Evolutionary conservation across 768 basidiomycete genomes (phyloP).

Genomic region (Phylloporus sp.): DNA sequence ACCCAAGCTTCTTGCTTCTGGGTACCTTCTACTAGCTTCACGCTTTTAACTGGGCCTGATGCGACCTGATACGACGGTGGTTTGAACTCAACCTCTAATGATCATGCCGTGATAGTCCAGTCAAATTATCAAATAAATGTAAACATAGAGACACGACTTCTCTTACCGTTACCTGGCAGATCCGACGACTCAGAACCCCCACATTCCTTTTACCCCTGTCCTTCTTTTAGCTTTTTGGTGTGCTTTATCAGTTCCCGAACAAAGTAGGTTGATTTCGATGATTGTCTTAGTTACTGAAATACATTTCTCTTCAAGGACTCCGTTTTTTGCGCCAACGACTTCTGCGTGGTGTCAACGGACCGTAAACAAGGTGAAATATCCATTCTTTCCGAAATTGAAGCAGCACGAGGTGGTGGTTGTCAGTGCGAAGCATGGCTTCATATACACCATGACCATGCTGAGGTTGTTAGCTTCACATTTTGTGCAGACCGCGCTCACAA

Average conservation of each 20-base stretch:
- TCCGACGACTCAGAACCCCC: not conserved
- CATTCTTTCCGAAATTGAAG: conserved; percentile 1
- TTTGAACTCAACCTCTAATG: too few species aligned
- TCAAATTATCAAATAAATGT: not conserved
- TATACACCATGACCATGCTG: not conserved
- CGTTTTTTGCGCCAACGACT: not conserved
- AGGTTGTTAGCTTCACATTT: not conserved
- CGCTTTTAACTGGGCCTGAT: too few species aligned
- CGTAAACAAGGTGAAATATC: conserved; percentile 11
- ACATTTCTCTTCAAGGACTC: not conserved
- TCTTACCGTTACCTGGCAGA: not conserved
- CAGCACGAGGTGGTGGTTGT: not conserved
- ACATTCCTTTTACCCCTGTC: not conserved
- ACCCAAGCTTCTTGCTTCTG: too few species aligned
- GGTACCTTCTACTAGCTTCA: too few species aligned
- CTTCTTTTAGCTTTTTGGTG: not conserved
- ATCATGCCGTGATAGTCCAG: too few species aligned
- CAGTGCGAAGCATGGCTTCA: not conserved
- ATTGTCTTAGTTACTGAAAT: not conserved
- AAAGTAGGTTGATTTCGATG: conserved; percentile 1
- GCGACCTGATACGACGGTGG: too few species aligned
- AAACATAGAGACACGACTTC: not conserved
- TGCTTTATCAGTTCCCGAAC: not conserved
- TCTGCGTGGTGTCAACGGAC: not conserved
- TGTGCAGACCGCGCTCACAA: not conserved